Conservation (phyloP, 257 asterid genomes). For the Handroanthus guayacan region DNA sequence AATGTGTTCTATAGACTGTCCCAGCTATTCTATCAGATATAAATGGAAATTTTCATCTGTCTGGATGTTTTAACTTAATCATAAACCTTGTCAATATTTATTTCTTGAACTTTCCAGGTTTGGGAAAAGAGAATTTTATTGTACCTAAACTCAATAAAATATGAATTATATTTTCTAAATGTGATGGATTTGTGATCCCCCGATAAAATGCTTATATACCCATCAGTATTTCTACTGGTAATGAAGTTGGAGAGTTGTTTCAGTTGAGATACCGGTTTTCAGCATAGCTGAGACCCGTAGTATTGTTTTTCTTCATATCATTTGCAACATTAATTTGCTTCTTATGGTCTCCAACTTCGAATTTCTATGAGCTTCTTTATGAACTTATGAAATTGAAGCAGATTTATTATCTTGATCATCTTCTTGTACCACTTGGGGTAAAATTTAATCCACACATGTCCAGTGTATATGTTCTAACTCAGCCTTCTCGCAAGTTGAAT, state of each 20-base stretch:
- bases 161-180: background rate
- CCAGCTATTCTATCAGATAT: background rate
- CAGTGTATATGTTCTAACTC: background rate
- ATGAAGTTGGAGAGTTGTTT: background rate
- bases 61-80: background rate
- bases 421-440: background rate
- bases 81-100: background rate
- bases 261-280: background rate
- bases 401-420: slow-evolving; percentile 1
- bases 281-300: background rate
- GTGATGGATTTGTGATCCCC: background rate
- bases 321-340: background rate
- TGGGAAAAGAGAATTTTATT: background rate
- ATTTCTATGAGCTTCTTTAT: background rate
- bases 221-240: background rate
- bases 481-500: slow-evolving; percentile 17
- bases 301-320: background rate
- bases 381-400: background rate
- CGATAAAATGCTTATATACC: background rate
- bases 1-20: background rate
- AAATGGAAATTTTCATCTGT: background rate
- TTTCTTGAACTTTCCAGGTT: background rate
- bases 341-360: background rate
- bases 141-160: background rate
- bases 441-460: background rate